Evolutionary conservation across 345 rosid genomes (phyloP), one percentile per base, ranked within the genome.

Genomic region (Orychophragmus violaceus): DNA sequence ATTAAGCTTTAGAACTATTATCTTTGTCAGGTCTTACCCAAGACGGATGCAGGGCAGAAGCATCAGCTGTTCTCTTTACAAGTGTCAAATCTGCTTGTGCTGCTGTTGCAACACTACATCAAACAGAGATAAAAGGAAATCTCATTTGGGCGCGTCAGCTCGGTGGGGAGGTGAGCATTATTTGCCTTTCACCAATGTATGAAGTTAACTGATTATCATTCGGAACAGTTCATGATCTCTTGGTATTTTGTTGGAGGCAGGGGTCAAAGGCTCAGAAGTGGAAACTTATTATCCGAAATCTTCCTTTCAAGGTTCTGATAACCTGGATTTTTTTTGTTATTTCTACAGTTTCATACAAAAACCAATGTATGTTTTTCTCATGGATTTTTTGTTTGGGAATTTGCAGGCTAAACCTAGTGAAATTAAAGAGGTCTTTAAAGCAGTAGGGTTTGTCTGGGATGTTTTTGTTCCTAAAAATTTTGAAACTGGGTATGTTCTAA

Each of bases 221-320:
- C 19, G 11, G 10, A 68, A 19, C 41, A 8, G 23, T 52, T 68
- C 59, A 53, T 54, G 27, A 74, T 46, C 5, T 45, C 5, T 52
- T 68, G 14, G 51, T 59, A 25, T 58, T 49, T 58, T 59, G 41
- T 70, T 58, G 48, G 77, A 58, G 33, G 14, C 84, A 93, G 95
- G 97, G 99, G 68, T 87, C 95, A 69, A 94, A 90, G 85, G 85
- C 90, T 75, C 91, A 85, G 79, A 94, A 90, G 81, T 94, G 97
- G 99, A 94, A 94, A 76, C 80, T 94, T 52, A 90, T 90, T 64
- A 54, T 85, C 69, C 82, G 99, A 78, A 90, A 87, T 69, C 90
- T 90, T 68, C 97, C 99, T 48, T 94, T 90, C 79, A 81, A 87
- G 97, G 99, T 88, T 68, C 50, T 66, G 76, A 37, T 28, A 30